These are phyloP conservation scores for Pascua sp. DNA, from an alignment of 1,284 basidiomycete genomes.

Conservation along the genomic window DNA sequence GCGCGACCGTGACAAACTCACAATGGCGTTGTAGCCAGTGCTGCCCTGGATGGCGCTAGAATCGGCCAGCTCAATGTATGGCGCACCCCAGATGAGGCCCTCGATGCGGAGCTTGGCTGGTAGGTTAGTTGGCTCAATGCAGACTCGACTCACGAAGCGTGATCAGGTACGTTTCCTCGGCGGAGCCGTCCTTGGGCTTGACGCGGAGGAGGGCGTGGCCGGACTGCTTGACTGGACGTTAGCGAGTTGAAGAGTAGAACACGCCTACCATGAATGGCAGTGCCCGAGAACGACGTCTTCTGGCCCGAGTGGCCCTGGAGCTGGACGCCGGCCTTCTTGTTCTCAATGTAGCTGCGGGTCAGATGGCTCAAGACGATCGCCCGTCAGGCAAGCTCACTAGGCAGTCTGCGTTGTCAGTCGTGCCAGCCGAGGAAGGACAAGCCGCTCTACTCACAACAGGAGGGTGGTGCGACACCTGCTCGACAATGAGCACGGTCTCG, in stretches of 20 bases:
- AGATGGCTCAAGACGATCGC: no score
- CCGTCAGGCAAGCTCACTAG: conserved; percentile 29
- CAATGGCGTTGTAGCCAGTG: conserved; percentile 64
- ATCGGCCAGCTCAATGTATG: conserved; percentile 74
- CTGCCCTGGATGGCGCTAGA: conserved; percentile 78
- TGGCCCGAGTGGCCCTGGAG: conserved; percentile 91
- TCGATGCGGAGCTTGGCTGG: conserved; percentile 63
- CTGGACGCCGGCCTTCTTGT: conserved; percentile 71
- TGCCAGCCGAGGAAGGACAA: not conserved
- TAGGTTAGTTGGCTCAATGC: not conserved
- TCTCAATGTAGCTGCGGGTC: conserved; percentile 68
- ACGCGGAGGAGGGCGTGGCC: conserved; percentile 86
- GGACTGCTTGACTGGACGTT: conserved; percentile 96
- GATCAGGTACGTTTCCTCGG: conserved; percentile 75
- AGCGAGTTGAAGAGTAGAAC: no score
- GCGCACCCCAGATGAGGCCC: conserved; percentile 54
- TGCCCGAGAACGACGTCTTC: conserved; percentile 71
- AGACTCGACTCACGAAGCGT: conserved; percentile 62
- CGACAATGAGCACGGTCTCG: conserved; percentile 82
- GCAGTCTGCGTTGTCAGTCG: conserved; percentile 47
- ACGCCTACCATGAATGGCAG: conserved; percentile 77
- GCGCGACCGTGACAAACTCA: no score
- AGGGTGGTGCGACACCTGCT: conserved; percentile 95
- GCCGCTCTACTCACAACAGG: conserved; percentile 62
- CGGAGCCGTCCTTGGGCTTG: conserved; percentile 56